phyloP scores from a whole-genome alignment of 805 yeast genomes.

The Kodamaea neixiangensis region DNA sequence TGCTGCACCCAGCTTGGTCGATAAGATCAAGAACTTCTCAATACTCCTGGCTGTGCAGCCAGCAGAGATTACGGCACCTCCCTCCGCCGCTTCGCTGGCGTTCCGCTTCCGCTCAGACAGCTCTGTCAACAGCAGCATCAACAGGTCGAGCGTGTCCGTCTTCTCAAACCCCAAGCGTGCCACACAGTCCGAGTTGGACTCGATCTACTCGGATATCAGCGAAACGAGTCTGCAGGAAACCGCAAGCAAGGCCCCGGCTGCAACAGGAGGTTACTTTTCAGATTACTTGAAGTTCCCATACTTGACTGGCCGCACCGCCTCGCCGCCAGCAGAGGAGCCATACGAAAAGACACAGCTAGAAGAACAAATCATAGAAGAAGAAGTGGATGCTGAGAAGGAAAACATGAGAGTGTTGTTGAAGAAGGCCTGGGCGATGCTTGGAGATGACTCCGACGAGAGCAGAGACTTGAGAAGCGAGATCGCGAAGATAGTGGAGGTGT shows the following conservation, averaged over 20 bases:
- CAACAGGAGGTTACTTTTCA: slow-evolving; percentile 13
- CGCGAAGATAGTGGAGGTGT: slow-evolving; percentile 14
- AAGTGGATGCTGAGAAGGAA: slow-evolving; percentile 26
- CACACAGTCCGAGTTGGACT: slow-evolving; percentile 15
- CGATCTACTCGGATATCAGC: slow-evolving; percentile 19
- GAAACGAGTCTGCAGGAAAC: slow-evolving; percentile 15
- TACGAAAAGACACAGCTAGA: slow-evolving; percentile 1
- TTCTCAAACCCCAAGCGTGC: slow-evolving; percentile 17
- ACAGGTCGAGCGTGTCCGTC: slow-evolving; percentile 23
- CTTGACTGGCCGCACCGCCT: slow-evolving; percentile 12
- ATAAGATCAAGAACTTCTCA: slow-evolving; percentile 32
- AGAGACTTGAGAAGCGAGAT: slow-evolving; percentile 15
- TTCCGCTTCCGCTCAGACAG: slow-evolving; percentile 14
- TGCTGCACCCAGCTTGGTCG: slow-evolving; percentile 20
- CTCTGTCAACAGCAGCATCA: slow-evolving; percentile 11
- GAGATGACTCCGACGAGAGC: slow-evolving; percentile 15
- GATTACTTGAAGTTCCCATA: slow-evolving; percentile 26
- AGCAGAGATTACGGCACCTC: slow-evolving; percentile 9
- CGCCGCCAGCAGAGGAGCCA: slow-evolving; percentile 1
- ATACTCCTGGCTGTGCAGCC: slow-evolving; percentile 13
- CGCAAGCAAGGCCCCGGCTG: slow-evolving; percentile 5
- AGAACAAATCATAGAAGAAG: slow-evolving; percentile 4
- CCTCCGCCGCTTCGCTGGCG: slow-evolving; percentile 17
- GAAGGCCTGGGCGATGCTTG: slow-evolving; percentile 26
- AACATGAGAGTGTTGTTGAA: slow-evolving; percentile 26